phyloP scores from a whole-genome alignment of 345 rosid species.

The Abelmoschus esculentus region DNA sequence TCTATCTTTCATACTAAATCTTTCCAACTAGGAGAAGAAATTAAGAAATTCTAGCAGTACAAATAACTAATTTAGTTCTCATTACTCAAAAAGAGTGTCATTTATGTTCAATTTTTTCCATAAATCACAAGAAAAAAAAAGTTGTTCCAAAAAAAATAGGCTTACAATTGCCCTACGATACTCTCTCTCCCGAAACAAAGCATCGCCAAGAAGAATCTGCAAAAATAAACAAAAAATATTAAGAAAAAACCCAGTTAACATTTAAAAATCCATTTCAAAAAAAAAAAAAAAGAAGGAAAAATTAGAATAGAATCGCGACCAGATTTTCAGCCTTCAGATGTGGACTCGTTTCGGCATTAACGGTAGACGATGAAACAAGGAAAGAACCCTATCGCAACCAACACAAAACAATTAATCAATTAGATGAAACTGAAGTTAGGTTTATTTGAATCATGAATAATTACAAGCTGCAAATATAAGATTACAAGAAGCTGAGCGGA shows the following conservation, averaged over 20 bases:
- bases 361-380: constrained; percentile 71
- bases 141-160: background rate
- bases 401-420: background rate
- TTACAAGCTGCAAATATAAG: constrained; percentile 7
- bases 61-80: background rate
- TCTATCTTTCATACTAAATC: background rate
- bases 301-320: constrained; percentile 23
- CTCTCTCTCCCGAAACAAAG: constrained; percentile 76
- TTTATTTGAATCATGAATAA: background rate
- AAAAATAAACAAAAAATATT: constrained; percentile 14
- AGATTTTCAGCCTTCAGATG: constrained; percentile 87
- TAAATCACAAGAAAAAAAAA: background rate
- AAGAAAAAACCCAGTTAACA: background rate
- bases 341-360: constrained; percentile 62
- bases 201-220: constrained; percentile 85
- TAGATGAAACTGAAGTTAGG: background rate
- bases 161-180: constrained; percentile 84
- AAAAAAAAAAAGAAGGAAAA: background rate
- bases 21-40: background rate
- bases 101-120: background rate
- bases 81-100: background rate
- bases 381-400: constrained; percentile 53
- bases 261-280: background rate
- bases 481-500: constrained; percentile 87
- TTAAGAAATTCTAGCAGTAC: background rate